Percentiles rank a stretch among this genome's conserved stretches.
These are phyloP conservation scores for Aplosporella prunicola DNA, from an alignment of 2,329 filamentous ascomycete genomes.

Conservation along the genomic window DNA sequence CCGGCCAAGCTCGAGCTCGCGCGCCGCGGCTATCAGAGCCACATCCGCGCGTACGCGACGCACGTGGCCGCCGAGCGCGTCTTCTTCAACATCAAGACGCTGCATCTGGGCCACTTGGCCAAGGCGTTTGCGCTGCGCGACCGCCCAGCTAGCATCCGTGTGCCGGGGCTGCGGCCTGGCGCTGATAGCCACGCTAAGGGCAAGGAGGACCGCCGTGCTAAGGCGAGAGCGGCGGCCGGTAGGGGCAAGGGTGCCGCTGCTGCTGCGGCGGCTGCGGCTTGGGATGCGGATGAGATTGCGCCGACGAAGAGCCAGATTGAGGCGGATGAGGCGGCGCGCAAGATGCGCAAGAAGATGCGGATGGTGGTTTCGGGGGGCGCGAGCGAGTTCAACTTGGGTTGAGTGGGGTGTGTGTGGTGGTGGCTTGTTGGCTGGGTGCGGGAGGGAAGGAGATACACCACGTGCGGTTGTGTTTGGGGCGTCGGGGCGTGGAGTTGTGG, in stretches of 20 bases:
- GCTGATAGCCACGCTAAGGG: slow-evolving; percentile 16
- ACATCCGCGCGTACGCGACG: slow-evolving; percentile 90
- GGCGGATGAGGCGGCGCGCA: slow-evolving; percentile 48
- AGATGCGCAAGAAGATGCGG: slow-evolving; percentile 30
- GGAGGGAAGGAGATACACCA: too few species aligned
- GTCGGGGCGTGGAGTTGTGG: too few species aligned
- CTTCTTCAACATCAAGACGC: slow-evolving; percentile 83
- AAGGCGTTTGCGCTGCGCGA: slow-evolving; percentile 90
- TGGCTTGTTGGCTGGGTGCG: too few species aligned
- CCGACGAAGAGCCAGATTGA: too few species aligned
- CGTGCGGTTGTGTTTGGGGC: too few species aligned
- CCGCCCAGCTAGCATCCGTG: slow-evolving; percentile 68
- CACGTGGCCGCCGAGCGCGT: slow-evolving; percentile 76
- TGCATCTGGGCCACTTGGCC: slow-evolving; percentile 86
- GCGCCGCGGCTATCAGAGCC: slow-evolving; percentile 77
- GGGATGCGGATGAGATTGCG: slow-evolving; percentile 21
- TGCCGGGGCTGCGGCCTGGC: slow-evolving; percentile 34
- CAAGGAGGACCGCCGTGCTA: slow-evolving; percentile 29
- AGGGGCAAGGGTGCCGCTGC: neutral
- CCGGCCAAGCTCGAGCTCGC: slow-evolving; percentile 68
- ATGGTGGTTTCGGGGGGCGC: slow-evolving; percentile 40
- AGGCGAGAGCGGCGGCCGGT: slow-evolving; percentile 21
- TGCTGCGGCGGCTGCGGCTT: neutral
- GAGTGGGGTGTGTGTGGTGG: neutral
- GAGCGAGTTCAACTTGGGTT: slow-evolving; percentile 61